phyloP scores from a whole-genome alignment of 768 basidiomycete genomes.

The Tricholomella constricta region DNA sequence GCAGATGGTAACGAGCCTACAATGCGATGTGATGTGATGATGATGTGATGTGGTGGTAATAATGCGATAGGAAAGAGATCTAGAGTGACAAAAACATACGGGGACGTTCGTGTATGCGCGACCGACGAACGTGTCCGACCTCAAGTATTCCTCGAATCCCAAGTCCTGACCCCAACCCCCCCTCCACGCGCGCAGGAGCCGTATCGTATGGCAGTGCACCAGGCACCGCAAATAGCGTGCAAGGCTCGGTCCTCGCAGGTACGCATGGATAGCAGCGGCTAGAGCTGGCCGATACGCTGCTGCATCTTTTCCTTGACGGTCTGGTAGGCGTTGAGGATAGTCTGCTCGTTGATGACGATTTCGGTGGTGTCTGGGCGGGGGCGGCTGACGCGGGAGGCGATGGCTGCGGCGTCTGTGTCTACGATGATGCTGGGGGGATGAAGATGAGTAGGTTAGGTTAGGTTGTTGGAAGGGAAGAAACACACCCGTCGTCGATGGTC shows the following conservation, averaged over 20 bases:
- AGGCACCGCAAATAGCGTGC: too few species aligned
- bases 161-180: too few species aligned
- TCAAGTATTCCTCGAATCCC: too few species aligned
- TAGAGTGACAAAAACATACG: not conserved
- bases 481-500: constrained; percentile 96
- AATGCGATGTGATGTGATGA: too few species aligned
- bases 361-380: constrained; percentile 93
- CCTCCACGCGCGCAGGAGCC: too few species aligned
- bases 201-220: too few species aligned
- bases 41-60: too few species aligned
- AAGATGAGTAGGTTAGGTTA: not conserved
- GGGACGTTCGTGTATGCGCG: too few species aligned
- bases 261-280: too few species aligned
- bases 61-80: not conserved
- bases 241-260: too few species aligned
- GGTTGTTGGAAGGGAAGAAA: not conserved
- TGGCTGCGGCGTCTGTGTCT: constrained; percentile 95
- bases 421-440: constrained; percentile 80
- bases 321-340: constrained; percentile 90
- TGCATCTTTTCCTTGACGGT: constrained; percentile 85
- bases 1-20: too few species aligned
- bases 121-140: too few species aligned
- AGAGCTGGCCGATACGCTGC: constrained; percentile 79
- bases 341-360: constrained; percentile 99
- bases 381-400: constrained; percentile 90